Base-by-base conservation (phyloP, 2,329 filamentous ascomycete genomes). In the Xylaria sp. region DNA sequence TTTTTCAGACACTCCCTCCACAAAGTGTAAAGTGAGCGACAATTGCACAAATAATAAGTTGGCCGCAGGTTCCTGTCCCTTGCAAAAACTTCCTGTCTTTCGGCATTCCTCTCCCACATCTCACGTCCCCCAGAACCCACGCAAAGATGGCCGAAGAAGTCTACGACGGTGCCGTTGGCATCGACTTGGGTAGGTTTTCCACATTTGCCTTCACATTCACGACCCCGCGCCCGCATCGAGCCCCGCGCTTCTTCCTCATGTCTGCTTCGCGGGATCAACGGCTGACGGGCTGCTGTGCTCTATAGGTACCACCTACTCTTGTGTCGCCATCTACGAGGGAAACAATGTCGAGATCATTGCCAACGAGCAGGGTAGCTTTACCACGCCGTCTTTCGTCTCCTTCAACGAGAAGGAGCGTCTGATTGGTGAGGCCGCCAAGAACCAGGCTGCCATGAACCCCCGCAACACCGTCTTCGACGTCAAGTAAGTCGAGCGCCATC, bases 321-420 rank as follows among this genome's bases (percentile, higher is more conserved):
- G 95, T 83, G 95, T 98, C 84, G 95, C 95, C 83, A 96, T 91
- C 83, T 99, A 98, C 85, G 95, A 98, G 85, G 95, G 95, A 81
- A 94, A 88, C 87, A 97, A 97, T 89, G 94, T 98, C 81, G 95
- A 99, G 83, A 99, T 99, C 87, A 97, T 98, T 82, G 94, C 94
- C 90, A 98, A 98, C 85, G 94, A 98, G 88, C 94, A 98, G 89
- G 94, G 94, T 87, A 94, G 89, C 84, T 97, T 97, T 85, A 98
- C 95, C 78, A 98, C 95, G 69, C 95, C 95, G 72, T 98, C 95
- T 61, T 99, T 97, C 87, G 95, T 99, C 79, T 96, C 92, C 75
- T 99, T 99, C 89, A 97, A 93, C 79, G 90, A 94, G 76, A 92
- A 97, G 86, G 95, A 99, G 88, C 94, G 95, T 82, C 85, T 99